Evolutionary conservation across 148 eudicot species (phyloP).

Genomic region (Persicaria tinctoria): DNA sequence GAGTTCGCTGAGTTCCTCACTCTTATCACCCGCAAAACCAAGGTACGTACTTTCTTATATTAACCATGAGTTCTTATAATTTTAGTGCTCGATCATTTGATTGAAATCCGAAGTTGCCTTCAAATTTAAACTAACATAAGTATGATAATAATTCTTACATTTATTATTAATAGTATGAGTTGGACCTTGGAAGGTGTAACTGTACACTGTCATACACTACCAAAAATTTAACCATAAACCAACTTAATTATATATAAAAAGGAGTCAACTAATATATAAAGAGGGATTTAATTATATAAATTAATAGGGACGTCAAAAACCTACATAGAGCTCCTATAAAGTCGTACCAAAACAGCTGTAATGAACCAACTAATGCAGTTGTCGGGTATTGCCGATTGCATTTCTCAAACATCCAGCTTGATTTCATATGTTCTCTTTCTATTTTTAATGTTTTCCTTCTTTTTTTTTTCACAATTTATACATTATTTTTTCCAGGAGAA

Average conservation of each 20-base stretch:
- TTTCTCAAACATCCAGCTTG: conserved; percentile 12
- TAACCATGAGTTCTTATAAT: not conserved
- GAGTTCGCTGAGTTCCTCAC: conserved; percentile 50
- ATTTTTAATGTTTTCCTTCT: not conserved
- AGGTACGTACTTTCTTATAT: conserved; percentile 29
- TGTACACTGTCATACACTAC: too few relatives aligned
- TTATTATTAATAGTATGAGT: too few relatives aligned
- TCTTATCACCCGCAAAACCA: conserved; percentile 38
- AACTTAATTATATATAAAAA: not conserved
- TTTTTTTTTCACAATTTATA: not conserved
- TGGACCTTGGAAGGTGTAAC: too few relatives aligned
- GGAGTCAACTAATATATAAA: not conserved
- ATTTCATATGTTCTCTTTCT: not conserved
- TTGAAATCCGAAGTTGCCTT: too few relatives aligned
- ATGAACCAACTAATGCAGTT: conserved; percentile 12
- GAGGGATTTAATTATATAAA: not conserved
- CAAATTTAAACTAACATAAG: too few relatives aligned
- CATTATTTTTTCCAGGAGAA: conserved; percentile 29
- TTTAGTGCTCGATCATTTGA: not conserved
- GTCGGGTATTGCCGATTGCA: conserved; percentile 9
- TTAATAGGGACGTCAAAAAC: conserved; percentile 5
- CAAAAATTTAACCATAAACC: too few relatives aligned
- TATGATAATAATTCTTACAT: too few relatives aligned
- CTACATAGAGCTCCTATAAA: conserved; percentile 8
- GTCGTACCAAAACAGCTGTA: conserved; percentile 9